Evolutionary conservation across 2,329 filamentous ascomycete species (phyloP), one percentile per base, ranked within the genome.

Genomic region (Hypomyces rosellus): DNA sequence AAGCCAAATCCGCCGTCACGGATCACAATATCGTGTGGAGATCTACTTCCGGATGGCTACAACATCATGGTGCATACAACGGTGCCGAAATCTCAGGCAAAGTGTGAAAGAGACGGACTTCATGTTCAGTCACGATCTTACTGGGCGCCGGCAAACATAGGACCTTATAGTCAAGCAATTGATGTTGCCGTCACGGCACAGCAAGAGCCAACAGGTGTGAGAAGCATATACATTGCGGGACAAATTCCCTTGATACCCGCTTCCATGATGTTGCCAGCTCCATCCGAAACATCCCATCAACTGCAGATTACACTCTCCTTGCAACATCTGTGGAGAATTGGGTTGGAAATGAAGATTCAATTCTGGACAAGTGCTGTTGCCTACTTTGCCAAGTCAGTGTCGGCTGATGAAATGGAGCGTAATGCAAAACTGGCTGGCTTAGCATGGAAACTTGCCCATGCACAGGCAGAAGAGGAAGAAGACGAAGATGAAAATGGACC

Each of bases 81-180:
- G 1, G 64, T 73, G 3, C 71, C 73, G 20, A 55, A 61, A 1
- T 53, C 53, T 2, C 54, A 66, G 18, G 51, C 55, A 8, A 53
- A 47, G 5, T 48, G 48, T n/a, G 59, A 64, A 33, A 68, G 87
- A 69, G 74, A 76, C 46, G 81, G 81, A 0, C 77, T 97, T 1
- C 93, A 99, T 65, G 91, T 99, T 5, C 93, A 97, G 69, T 91
- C 88, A 3, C 77, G 88, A 37, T 95, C 89, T 11, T 97, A 97
- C 74, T 99, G 93, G 93, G 93, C 93, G 0, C 93, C 93, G 0
- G 92, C 93, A 16, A 97, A 97, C 63, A 97, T 99, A 48, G 93
- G 93, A 0, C 93, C 93, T 0, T 97, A 97, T 68, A 96, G 91
- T 50, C 93, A 99, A 70, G 89, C 90, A 4, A 82, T 93, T 45